Evolutionary conservation across 1,284 basidiomycete species (phyloP), one percentile per base, ranked within the genome.

Genomic region (Kwoniella shivajii): DNA sequence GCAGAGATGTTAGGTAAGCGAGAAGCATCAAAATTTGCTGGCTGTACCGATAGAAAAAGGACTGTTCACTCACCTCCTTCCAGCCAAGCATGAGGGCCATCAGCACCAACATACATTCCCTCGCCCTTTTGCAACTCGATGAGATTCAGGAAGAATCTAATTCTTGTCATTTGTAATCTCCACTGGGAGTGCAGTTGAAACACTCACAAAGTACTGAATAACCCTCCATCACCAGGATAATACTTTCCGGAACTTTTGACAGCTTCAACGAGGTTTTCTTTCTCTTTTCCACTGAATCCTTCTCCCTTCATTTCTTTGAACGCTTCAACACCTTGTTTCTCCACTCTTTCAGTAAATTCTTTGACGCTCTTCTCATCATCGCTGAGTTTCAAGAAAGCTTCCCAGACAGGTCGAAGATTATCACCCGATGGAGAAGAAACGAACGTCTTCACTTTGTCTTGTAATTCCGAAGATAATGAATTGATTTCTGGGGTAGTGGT

Each of bases 101-200:
- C 71, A 16, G 69, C 71, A n/a, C 67, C 68, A 24, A 73, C 69
- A 51, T 73, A 73, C 54, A 73, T 71, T 14, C 64, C 69, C 43
- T 73, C 66, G 2, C 65, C 71, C 31, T 68, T 68, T 39, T 66
- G 63, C 45, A 73, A 59, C 57, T 70, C 68, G n/a, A 73, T 60
- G 31, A 73, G 60, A 55, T 73, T 73, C 63, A 71, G 69, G 49
- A 71, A 68, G 51, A 73, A 63, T 16, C 71, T 72, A 44, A 13
- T 36, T 10, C 2, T 13, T 13, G 10, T 38, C 10, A n/a, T 36
- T 55, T 18, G 26, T 34, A 42, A 50, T 6, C 20, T 37, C n/a
- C 16, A 29, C n/a, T 30, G 22, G 10, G n/a, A 11, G 13, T 18
- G 27, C 14, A 42, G 11, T 29, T 26, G 9, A 36, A 14, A 7